Conservation (phyloP, 129 eudicot genomes). For the Apium graveolens region DNA sequence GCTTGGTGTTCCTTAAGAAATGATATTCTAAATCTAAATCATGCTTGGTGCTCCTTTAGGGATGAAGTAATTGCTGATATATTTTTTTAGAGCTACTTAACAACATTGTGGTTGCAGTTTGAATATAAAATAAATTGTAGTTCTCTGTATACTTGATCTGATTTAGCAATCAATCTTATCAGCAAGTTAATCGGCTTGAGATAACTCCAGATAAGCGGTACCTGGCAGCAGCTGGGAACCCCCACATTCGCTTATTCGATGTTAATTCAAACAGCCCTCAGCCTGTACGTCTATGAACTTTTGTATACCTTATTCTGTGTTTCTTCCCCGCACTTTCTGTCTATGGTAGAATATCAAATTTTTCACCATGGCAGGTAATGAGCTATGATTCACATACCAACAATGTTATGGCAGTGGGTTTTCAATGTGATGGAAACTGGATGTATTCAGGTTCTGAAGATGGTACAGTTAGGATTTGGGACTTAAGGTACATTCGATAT, state of each 20-base stretch:
- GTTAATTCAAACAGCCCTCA: conserved; percentile 81
- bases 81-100: not conserved
- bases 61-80: not conserved
- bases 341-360: conserved; percentile 6
- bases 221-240: conserved; percentile 95
- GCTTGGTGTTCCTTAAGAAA: not conserved
- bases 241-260: conserved; percentile 87
- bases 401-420: conserved; percentile 98
- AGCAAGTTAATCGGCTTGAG: conserved; percentile 97
- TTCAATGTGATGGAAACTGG: conserved; percentile 93
- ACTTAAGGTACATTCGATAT: conserved; percentile 45
- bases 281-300: conserved; percentile 42
- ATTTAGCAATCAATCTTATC: conserved; percentile 10
- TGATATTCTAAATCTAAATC: not conserved
- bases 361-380: conserved; percentile 57
- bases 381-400: conserved; percentile 95
- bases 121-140: not conserved
- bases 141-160: conserved; percentile 7
- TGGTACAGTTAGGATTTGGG: conserved; percentile 99
- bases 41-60: not conserved
- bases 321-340: not conserved
- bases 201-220: conserved; percentile 91
- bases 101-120: not conserved
- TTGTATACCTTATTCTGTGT: not conserved
- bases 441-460: conserved; percentile 99